phyloP scores from a whole-genome alignment of 768 basidiomycete species.

The Mycena albidolilacea region DNA sequence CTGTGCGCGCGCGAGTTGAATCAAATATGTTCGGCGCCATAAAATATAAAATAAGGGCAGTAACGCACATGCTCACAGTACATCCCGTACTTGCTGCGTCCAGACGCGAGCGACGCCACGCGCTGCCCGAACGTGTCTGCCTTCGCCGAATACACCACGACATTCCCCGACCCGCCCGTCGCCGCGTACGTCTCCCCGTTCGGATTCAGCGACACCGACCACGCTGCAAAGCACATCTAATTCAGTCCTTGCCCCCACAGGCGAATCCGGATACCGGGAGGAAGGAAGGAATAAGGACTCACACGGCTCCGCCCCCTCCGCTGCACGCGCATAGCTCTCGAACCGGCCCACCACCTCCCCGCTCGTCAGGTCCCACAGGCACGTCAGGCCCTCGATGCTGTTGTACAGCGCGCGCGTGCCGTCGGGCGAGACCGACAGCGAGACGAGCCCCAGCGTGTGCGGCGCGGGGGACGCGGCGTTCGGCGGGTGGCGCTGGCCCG shows the following conservation, averaged over 20 bases:
- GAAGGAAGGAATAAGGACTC: conserved; percentile 47
- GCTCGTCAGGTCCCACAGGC: conserved; percentile 77
- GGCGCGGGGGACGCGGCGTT: conserved; percentile 69
- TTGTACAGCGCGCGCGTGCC: conserved; percentile 83
- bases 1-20: conserved; percentile 54
- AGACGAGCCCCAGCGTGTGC: conserved; percentile 91
- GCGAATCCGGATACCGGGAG: background rate
- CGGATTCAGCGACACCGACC: conserved; percentile 89
- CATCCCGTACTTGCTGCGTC: conserved; percentile 86
- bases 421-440: conserved; percentile 78
- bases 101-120: conserved; percentile 72
- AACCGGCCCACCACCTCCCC: conserved; percentile 74
- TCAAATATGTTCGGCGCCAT: background rate
- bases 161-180: conserved; percentile 78
- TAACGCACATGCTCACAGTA: conserved; percentile 75
- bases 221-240: conserved; percentile 67
- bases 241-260: background rate
- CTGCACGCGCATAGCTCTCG: conserved; percentile 81
- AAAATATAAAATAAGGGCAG: conserved; percentile 14
- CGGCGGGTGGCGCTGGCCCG: conserved; percentile 71
- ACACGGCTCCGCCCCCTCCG: conserved; percentile 79
- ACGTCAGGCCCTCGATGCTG: conserved; percentile 87
- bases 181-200: conserved; percentile 81
- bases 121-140: conserved; percentile 76
- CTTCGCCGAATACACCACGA: conserved; percentile 80